phyloP scores from a whole-genome alignment of 1,284 basidiomycete genomes.

The Cystobasidium pallidum region DNA sequence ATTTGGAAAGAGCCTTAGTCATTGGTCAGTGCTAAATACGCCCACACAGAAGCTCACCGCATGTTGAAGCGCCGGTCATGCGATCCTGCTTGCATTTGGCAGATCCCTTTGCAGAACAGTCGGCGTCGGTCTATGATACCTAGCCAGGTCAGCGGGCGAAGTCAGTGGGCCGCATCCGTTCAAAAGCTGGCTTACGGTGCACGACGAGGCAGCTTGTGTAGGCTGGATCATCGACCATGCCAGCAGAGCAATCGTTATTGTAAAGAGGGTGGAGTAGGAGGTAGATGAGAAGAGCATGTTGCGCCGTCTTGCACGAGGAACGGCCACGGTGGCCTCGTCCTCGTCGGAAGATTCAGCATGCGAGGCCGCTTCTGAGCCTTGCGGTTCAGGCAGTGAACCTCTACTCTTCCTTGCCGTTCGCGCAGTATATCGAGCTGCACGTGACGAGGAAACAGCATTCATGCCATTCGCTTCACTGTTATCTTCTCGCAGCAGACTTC shows the following conservation, averaged over 20 bases:
- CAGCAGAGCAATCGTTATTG: slow-evolving; percentile 26
- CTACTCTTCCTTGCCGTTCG: slow-evolving; percentile 8
- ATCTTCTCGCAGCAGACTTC: background rate
- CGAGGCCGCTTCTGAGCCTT: background rate
- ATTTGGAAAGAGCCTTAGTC: background rate
- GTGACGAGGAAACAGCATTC: slow-evolving; percentile 1
- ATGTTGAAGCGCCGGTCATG: slow-evolving; percentile 25
- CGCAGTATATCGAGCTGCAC: slow-evolving; percentile 12
- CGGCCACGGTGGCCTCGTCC: background rate
- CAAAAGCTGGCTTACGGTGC: slow-evolving; percentile 17
- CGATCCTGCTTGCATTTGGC: slow-evolving; percentile 36
- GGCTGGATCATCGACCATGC: slow-evolving; percentile 24
- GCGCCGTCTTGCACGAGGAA: background rate
- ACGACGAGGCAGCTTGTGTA: slow-evolving; percentile 13
- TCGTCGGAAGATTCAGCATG: background rate
- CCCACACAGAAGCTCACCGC: background rate
- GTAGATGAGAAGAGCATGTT: background rate
- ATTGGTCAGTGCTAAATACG: too few relatives aligned
- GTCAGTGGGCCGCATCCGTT: too few relatives aligned
- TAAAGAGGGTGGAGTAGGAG: slow-evolving; percentile 37
- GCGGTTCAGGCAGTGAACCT: background rate
- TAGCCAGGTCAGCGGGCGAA: background rate
- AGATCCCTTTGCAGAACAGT: slow-evolving; percentile 20
- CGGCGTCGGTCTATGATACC: slow-evolving; percentile 10
- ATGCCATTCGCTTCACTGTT: background rate